Percentiles rank a stretch among this genome's conserved stretches.
Evolutionary conservation across 306 rosid genomes (phyloP).

Genomic region (Notholithocarpus densiflorus): DNA sequence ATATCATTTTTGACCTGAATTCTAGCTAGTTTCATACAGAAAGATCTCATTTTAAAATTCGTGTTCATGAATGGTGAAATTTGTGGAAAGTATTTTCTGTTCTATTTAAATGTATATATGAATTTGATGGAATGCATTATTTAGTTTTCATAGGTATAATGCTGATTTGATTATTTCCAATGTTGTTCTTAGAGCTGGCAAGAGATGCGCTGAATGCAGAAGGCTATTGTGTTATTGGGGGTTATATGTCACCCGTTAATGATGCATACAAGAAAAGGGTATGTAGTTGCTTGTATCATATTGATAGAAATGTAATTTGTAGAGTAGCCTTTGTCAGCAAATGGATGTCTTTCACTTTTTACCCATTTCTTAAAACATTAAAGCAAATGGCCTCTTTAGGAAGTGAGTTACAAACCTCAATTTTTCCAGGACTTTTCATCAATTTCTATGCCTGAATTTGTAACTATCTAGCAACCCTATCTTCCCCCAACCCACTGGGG

Average conservation of each 20-base stretch:
- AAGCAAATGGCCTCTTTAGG: neutral
- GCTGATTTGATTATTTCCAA: neutral
- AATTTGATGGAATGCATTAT: neutral
- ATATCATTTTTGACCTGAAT: neutral
- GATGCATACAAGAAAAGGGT: conserved; percentile 91
- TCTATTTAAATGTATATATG: neutral
- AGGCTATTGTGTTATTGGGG: conserved; percentile 82
- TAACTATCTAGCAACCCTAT: neutral
- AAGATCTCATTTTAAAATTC: neutral
- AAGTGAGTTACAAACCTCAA: neutral
- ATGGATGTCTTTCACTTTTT: neutral
- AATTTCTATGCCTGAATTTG: too few species aligned
- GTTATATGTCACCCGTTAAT: conserved; percentile 90
- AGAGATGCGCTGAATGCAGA: conserved; percentile 68
- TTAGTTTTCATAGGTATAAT: neutral
- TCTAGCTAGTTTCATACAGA: neutral
- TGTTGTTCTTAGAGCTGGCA: conserved; percentile 63
- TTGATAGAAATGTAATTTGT: neutral
- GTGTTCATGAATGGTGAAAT: neutral
- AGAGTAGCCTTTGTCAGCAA: neutral
- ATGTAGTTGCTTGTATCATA: conserved; percentile 12
- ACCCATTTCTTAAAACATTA: neutral
- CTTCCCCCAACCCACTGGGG: neutral
- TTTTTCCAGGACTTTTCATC: neutral
- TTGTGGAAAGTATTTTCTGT: neutral